A percentile compares a stretch with the other conserved stretches of the same genome.
phyloP scores from a whole-genome alignment of 1,139 yeast species.

The Ogataea hybrid region DNA sequence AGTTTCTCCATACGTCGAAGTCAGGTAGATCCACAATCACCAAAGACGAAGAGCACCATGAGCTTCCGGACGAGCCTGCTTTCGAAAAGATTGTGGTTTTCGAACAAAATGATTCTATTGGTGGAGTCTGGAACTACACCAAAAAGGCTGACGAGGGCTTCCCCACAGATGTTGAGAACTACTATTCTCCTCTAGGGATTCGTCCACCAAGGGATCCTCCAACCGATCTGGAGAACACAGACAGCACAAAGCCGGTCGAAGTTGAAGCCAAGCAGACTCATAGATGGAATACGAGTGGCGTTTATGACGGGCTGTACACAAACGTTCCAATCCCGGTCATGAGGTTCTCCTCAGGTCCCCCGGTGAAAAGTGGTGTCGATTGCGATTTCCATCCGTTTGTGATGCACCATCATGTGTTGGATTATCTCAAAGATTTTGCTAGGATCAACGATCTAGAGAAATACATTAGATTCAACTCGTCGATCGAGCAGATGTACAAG shows the following conservation, averaged over 20 bases:
- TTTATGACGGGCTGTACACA: constrained; percentile 53
- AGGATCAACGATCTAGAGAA: constrained; percentile 36
- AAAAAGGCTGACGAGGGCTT: constrained; percentile 13
- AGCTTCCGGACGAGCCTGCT: constrained; percentile 20
- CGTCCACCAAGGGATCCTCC: constrained; percentile 15
- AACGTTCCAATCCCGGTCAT: constrained; percentile 57
- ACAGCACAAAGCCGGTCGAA: constrained; percentile 1
- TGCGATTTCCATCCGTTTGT: constrained; percentile 38
- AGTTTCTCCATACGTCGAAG: constrained; percentile 32
- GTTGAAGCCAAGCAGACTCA: not conserved
- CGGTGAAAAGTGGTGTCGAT: constrained; percentile 28
- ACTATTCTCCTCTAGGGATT: not conserved
- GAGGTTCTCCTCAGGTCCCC: constrained; percentile 45
- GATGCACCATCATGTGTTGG: constrained; percentile 43
- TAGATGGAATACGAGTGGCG: constrained; percentile 34
- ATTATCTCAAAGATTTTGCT: constrained; percentile 46
- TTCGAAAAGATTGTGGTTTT: constrained; percentile 36
- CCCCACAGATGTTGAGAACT: constrained; percentile 7
- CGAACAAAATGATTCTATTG: constrained; percentile 35
- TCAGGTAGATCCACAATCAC: constrained; percentile 32
- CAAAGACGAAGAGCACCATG: constrained; percentile 1
- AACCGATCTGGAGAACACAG: constrained; percentile 17
- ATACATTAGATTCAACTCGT: constrained; percentile 37
- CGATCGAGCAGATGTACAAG: constrained; percentile 33
- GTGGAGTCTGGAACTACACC: constrained; percentile 38